A percentile compares a stretch with the other conserved stretches of the same genome.
Conservation (phyloP, 1,139 yeast species). For the Geotrichum phurueaensis region DNA sequence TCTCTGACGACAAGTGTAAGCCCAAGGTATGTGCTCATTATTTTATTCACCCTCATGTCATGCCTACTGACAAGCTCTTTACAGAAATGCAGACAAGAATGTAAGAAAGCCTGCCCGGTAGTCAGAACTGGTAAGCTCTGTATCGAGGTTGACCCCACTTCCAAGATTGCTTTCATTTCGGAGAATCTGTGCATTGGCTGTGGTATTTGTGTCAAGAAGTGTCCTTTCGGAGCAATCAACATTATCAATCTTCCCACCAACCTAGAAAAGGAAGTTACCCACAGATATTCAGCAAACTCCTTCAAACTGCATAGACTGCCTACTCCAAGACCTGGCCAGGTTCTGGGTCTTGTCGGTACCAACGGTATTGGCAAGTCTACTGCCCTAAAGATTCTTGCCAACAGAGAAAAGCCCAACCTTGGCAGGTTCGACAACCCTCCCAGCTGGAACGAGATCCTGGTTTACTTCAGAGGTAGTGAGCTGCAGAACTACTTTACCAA, state of each 20-base stretch:
- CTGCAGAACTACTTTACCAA: conserved; percentile 93
- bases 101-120: conserved; percentile 94
- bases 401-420: conserved; percentile 93
- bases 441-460: conserved; percentile 91
- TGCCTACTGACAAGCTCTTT: neutral
- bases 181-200: conserved; percentile 96
- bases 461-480: conserved; percentile 91
- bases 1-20: conserved; percentile 87
- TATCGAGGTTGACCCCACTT: conserved; percentile 88
- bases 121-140: conserved; percentile 96
- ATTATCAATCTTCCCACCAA: conserved; percentile 95
- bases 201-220: conserved; percentile 97
- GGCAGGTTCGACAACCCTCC: conserved; percentile 95
- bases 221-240: conserved; percentile 95
- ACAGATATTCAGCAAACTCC: conserved; percentile 95
- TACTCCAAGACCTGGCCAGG: conserved; percentile 98
- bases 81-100: conserved; percentile 90
- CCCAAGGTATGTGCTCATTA: conserved; percentile 48
- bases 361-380: conserved; percentile 99
- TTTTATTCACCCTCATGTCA: neutral
- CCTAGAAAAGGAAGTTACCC: conserved; percentile 85
- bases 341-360: conserved; percentile 93
- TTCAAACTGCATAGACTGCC: conserved; percentile 96
- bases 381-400: conserved; percentile 96
- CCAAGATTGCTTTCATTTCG: conserved; percentile 92